A percentile compares a stretch with the other conserved stretches of the same genome.
Evolutionary conservation across 148 eudicot species (phyloP).

Genomic region (Camellia lanceoleosa): DNA sequence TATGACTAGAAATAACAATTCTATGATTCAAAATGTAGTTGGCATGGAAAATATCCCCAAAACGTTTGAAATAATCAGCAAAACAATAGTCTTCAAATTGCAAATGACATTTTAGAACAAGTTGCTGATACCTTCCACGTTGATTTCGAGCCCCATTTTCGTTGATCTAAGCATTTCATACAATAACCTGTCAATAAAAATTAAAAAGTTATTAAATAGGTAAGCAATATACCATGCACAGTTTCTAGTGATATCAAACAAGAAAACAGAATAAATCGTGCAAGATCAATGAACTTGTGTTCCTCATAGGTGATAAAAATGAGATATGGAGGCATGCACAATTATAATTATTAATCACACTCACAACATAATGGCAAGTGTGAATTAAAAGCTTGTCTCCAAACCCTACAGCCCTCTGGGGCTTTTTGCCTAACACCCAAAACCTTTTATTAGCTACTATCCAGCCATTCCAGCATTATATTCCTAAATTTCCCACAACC

Average conservation of each 20-base stretch:
- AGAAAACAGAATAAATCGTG: conserved; percentile 3
- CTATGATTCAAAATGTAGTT: not conserved
- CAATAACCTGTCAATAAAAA: conserved; percentile 44
- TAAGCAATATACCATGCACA: not conserved
- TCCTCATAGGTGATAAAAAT: not conserved
- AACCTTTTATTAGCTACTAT: not conserved
- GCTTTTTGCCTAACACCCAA: not conserved
- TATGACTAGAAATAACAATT: not conserved
- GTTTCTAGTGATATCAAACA: not conserved
- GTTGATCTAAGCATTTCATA: conserved; percentile 85
- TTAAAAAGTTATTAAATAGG: not conserved
- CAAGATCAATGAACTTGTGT: not conserved
- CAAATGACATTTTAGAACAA: not conserved
- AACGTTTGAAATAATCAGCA: not conserved
- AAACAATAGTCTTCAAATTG: conserved; percentile 3
- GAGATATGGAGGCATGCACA: not conserved
- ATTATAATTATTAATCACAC: not conserved
- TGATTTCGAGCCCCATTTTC: conserved; percentile 62
- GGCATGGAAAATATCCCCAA: not conserved
- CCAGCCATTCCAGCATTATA: not conserved
- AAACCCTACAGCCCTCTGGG: too few species aligned
- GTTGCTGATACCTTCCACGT: conserved; percentile 72
- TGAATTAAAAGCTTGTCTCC: not conserved
- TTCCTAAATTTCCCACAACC: not conserved
- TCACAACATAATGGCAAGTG: not conserved